Evolutionary conservation across 192 early-diverging fungal genomes (phyloP), one percentile per base, ranked within the genome.

Genomic region (Podila horticola): DNA sequence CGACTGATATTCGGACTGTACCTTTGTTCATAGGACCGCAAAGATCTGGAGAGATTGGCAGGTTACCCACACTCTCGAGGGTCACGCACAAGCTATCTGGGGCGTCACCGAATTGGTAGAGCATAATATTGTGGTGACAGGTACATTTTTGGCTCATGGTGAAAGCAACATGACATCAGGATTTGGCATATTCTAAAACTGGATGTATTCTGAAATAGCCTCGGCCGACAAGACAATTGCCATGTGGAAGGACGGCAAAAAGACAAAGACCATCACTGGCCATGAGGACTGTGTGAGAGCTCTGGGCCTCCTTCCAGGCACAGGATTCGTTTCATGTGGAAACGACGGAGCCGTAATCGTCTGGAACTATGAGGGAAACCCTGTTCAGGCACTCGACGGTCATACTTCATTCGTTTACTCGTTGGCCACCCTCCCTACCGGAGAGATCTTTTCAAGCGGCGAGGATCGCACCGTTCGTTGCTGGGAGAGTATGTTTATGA

Each of bases 391-490:
- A 69, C 79, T 98, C 17, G 72, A 88, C 61, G 95, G 94, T 0
- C 98, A 99, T 75, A 94, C 95, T 1, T 94, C 95, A 22, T 99
- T 97, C 88, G 92, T 99, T 5, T 99, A 99, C 83, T 84, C 92
- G 8, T 69, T 97, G 41, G 82, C 75, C 19, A 85, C 89, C n/a
- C 79, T 94, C n/a, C 82, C 89, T 52, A 86, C 88, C 5, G 95
- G 93, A 36, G 91, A 95, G 64, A 85, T 97, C 59, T 92, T 94
- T 9, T 98, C 96, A 1, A 88, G 93, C 49, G 98, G 97, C 65
- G 98, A 99, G 88, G 98, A 99, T 70, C 89, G 97, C 38, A 89
- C 94, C 4, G 88, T 96, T 12, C 88, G 92, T 20, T 86, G 97
- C 7, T 99, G 97, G 97, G 84, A 89, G 60, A 88, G 94, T 91